A percentile compares a stretch with the other conserved stretches of the same genome.
Conservation (phyloP, 163 green algal genomes). For the Coccomyxa subellipsoidea region DNA sequence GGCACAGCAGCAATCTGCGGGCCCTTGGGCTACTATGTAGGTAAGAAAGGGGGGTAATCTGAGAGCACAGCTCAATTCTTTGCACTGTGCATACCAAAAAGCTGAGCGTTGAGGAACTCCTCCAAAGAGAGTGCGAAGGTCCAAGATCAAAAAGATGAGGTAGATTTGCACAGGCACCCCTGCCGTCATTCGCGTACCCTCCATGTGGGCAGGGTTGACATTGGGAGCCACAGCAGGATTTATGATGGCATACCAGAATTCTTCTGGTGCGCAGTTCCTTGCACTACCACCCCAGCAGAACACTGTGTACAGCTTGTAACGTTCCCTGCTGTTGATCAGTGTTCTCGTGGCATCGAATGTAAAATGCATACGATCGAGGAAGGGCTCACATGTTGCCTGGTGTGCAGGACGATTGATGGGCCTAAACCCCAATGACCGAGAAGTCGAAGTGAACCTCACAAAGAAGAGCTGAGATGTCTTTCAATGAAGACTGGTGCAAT, state of each 20-base stretch:
- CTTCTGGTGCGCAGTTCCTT: constrained; percentile 20
- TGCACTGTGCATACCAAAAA: too few relatives aligned
- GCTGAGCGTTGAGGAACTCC: not conserved
- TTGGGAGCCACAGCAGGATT: constrained; percentile 48
- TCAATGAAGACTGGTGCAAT: not conserved
- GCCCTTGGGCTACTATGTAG: constrained; percentile 40
- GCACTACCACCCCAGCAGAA: not conserved
- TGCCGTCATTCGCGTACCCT: constrained; percentile 30
- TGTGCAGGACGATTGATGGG: constrained; percentile 39
- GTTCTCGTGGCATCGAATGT: too few relatives aligned
- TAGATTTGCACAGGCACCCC: constrained; percentile 8
- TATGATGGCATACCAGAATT: constrained; percentile 55
- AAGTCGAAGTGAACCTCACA: constrained; percentile 29
- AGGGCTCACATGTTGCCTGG: not conserved
- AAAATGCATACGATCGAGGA: too few relatives aligned
- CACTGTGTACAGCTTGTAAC: too few relatives aligned
- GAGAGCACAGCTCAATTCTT: too few relatives aligned
- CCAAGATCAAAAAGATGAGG: not conserved
- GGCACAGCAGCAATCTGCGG: constrained; percentile 18
- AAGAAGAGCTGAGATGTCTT: constrained; percentile 6
- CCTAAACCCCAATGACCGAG: constrained; percentile 41
- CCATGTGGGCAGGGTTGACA: constrained; percentile 17
- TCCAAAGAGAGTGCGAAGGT: not conserved
- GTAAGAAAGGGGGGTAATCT: constrained; percentile 9
- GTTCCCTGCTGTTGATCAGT: too few relatives aligned